A percentile compares a stretch with the other conserved stretches of the same genome.
These are phyloP conservation scores for Trichoderma harzianum DNA, from an alignment of 2,329 filamentous ascomycete species.

Conservation along the genomic window DNA sequence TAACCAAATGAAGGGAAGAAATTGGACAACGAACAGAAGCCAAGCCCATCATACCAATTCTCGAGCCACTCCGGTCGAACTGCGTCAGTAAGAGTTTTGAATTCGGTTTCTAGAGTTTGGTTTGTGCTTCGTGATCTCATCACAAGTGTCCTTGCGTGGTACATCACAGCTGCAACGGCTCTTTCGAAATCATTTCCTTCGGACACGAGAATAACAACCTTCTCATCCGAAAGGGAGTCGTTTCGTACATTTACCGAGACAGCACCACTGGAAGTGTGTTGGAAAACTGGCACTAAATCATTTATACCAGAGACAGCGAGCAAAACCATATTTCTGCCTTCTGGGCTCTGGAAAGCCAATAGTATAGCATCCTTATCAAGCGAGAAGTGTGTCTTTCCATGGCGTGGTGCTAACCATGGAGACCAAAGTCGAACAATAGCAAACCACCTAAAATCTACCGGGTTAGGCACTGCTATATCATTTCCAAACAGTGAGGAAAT, in stretches of 20 bases:
- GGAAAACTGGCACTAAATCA: constrained; percentile 67
- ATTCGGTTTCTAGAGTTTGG: constrained; percentile 44
- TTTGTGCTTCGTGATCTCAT: constrained; percentile 40
- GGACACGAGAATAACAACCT: constrained; percentile 64
- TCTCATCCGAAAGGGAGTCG: constrained; percentile 56
- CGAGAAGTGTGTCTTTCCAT: constrained; percentile 64
- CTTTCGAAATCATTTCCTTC: constrained; percentile 70
- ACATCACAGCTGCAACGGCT: constrained; percentile 77
- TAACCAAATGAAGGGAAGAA: background rate
- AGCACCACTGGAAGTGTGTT: constrained; percentile 60
- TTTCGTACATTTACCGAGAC: constrained; percentile 69
- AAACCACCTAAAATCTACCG: constrained; percentile 60
- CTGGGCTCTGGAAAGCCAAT: constrained; percentile 68
- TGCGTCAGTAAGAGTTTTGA: constrained; percentile 44
- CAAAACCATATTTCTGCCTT: constrained; percentile 73
- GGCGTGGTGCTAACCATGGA: constrained; percentile 85
- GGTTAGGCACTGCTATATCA: background rate
- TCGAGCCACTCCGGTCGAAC: constrained; percentile 68
- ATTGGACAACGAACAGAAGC: constrained; percentile 66
- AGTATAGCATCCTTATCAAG: constrained; percentile 76
- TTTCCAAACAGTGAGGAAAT: background rate
- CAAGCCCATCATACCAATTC: constrained; percentile 87
- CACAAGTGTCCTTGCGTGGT: constrained; percentile 67
- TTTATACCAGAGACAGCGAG: constrained; percentile 73
- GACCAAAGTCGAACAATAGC: constrained; percentile 74